Percentiles rank a stretch among this genome's conserved stretches.
phyloP scores from a whole-genome alignment of 192 early-diverging fungal genomes.

The Coemansia furcata region DNA sequence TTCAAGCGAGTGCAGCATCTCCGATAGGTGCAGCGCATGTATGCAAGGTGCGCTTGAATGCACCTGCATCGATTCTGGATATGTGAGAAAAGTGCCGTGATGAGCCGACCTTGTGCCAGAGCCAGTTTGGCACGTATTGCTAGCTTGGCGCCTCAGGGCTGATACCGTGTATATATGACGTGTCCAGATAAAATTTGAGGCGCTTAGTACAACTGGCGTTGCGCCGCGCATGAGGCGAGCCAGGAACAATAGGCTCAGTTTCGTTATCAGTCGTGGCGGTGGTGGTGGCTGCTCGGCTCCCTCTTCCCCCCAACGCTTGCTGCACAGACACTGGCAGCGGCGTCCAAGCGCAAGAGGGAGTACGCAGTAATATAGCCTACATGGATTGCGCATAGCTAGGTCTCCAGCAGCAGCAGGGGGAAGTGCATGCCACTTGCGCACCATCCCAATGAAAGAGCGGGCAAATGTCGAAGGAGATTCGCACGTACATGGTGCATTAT shows the following conservation, averaged over 20 bases:
- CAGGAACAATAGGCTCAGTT: neutral
- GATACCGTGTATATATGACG: neutral
- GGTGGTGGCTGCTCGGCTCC: neutral
- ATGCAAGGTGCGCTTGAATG: neutral
- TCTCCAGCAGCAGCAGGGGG: neutral
- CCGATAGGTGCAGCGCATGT: neutral
- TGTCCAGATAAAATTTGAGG: neutral
- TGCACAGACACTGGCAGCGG: neutral
- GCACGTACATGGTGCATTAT: conserved; percentile 7
- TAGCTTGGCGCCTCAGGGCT: neutral
- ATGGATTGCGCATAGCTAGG: neutral
- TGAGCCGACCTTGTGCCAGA: neutral
- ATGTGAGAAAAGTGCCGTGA: neutral
- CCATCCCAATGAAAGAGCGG: neutral
- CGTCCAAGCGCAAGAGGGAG: neutral
- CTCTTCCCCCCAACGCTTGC: neutral
- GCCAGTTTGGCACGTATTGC: neutral
- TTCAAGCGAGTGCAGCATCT: neutral
- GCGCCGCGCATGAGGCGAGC: neutral
- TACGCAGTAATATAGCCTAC: conserved; percentile 1
- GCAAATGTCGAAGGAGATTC: conserved; percentile 1
- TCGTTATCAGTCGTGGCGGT: neutral
- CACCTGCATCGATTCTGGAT: conserved; percentile 9
- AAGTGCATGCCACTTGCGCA: neutral
- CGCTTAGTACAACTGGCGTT: neutral